Evolutionary conservation across 306 rosid genomes (phyloP).

Genomic region (Fragaria nilgerrensis): DNA sequence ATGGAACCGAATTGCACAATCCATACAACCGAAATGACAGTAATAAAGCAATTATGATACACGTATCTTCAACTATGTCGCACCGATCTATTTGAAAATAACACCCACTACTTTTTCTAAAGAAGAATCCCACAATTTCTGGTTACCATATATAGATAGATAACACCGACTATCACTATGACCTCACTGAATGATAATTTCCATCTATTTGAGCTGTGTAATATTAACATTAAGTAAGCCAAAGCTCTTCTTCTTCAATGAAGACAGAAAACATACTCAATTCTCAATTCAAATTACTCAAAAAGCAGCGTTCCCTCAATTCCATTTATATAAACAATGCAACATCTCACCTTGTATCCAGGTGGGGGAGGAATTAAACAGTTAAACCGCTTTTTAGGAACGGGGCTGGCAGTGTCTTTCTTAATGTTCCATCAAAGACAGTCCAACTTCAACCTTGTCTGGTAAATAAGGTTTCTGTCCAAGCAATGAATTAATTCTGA

Average conservation of each 20-base stretch:
- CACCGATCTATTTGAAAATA: too few relatives aligned
- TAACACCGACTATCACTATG: too few relatives aligned
- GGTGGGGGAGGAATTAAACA: constrained; percentile 97
- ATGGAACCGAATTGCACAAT: too few relatives aligned
- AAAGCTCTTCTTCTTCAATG: background rate
- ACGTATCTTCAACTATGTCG: too few relatives aligned
- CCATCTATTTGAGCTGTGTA: too few relatives aligned
- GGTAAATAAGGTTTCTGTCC: constrained; percentile 92
- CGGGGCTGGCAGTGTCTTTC: constrained; percentile 85
- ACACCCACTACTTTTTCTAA: too few relatives aligned
- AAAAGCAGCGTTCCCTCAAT: background rate
- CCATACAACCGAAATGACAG: too few relatives aligned
- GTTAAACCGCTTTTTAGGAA: constrained; percentile 82
- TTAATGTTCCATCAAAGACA: constrained; percentile 92
- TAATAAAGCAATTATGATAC: too few relatives aligned
- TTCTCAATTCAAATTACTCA: background rate
- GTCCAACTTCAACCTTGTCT: constrained; percentile 92
- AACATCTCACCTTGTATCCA: constrained; percentile 72
- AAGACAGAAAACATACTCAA: background rate
- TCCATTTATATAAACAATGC: background rate
- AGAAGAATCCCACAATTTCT: too few relatives aligned
- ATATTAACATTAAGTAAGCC: too few relatives aligned
- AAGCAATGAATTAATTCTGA: constrained; percentile 94
- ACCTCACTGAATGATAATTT: too few relatives aligned
- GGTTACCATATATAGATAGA: too few relatives aligned